Evolutionary conservation across 2,329 filamentous ascomycete species (phyloP), one percentile per base, ranked within the genome.

Genomic region (Monosporascus cannonballus): DNA sequence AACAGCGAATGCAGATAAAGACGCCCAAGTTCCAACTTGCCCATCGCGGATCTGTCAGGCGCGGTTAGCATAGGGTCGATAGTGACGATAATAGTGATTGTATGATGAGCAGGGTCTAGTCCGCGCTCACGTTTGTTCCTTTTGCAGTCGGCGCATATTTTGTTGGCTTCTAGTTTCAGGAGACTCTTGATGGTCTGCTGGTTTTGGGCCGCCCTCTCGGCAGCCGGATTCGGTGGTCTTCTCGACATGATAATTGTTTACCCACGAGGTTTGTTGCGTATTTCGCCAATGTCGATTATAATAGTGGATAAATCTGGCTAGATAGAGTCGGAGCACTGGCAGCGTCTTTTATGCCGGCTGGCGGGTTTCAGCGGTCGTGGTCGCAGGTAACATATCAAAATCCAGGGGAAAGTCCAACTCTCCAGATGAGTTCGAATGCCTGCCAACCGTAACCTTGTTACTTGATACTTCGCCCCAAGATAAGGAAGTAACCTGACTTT

Each of bases 1-100:
- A 99, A 74, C 94, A 99, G 69, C 92, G 87, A 70, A 99, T 99
- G 78, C 94, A 99, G 67, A 99, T 79, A 69, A 99, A 99, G 67
- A 99, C 85, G 64, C 94, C 94, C 51, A 99, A 75, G 70, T 99
- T 99, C 94, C 94, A 99, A 68, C 91, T 96, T 34, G 94, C 94
- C 94, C 94, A 99, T 87, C 94, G 84, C 56, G 94, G 94, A 76
- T 96, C 90, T 96, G 68, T 42, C 27, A 47, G 42, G 9, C 45
- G 41, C 5, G 30, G 38, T 41, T 20, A 41, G 38, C 18, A 41
- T 41, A 39, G 17, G n/a, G 18, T 6, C 49, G 20, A 51, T 47
- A 42, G 41, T 51, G 24, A 49, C 45, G 18, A 50, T 46, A 25
- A n/a, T n/a, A 49, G n/a, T 36, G 30, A 36, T 38, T 17, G 25